A percentile compares a stretch with the other conserved stretches of the same genome.
These are phyloP conservation scores for Oropetium thomaeum DNA, from an alignment of 176 grass and related monocot genomes.

Conservation along the genomic window DNA sequence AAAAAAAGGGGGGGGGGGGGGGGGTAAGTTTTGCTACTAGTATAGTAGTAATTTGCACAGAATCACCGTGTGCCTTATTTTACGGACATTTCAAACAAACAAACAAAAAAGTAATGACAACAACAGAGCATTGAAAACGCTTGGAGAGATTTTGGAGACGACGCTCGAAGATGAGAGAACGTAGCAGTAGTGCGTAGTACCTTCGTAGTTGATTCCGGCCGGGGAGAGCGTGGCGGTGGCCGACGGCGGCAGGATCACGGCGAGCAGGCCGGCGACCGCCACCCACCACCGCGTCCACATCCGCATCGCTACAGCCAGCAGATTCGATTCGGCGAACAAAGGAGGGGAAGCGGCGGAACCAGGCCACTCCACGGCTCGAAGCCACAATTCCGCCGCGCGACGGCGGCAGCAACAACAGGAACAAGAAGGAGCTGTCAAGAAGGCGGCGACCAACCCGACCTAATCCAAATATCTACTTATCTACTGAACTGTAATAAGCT, in stretches of 20 bases:
- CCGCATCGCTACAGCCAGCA: slow-evolving; percentile 13
- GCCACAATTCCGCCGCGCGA: slow-evolving; percentile 17
- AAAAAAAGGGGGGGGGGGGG: not conserved
- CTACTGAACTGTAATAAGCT: no score
- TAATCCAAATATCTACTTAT: not conserved
- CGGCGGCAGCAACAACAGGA: not conserved
- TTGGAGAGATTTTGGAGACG: not conserved
- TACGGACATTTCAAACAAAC: not conserved
- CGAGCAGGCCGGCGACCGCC: slow-evolving; percentile 20
- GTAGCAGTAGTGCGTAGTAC: not conserved
- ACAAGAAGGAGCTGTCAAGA: not conserved
- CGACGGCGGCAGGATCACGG: slow-evolving; percentile 28
- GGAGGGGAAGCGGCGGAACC: not conserved
- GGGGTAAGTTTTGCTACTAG: no score
- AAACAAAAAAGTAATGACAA: not conserved
- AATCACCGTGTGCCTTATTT: slow-evolving; percentile 4
- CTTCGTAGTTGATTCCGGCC: slow-evolving; percentile 71
- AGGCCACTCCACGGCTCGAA: not conserved
- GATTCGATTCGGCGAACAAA: slow-evolving; percentile 11
- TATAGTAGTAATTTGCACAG: not conserved
- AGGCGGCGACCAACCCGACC: not conserved
- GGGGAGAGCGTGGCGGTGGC: slow-evolving; percentile 53
- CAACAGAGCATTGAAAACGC: not conserved
- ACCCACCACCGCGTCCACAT: slow-evolving; percentile 19
- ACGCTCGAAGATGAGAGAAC: not conserved